Base-by-base conservation (phyloP, 2,329 filamentous ascomycete genomes). In the Clarireedia sp. region DNA sequence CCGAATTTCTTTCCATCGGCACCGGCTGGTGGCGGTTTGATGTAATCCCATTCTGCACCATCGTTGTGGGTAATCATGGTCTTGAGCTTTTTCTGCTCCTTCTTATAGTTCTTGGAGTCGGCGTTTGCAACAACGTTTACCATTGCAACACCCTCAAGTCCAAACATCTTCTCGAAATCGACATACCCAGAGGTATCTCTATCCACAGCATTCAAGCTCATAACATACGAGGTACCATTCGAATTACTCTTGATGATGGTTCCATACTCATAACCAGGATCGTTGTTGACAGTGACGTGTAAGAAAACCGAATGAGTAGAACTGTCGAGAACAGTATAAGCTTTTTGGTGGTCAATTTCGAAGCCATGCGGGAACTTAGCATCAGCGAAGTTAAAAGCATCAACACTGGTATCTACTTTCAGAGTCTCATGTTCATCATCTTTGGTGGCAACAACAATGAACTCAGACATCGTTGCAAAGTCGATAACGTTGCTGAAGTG, bases 171-270 rank as follows among this genome's bases (percentile, higher is more conserved):
- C 70, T 99, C 94, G 70, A 95, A 99, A 68, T 99, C 94, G 45
- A 96, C 92, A 66, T 85, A 96, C 44, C 85, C 90, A 2, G 69
- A 64, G 12, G 78, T 74, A 67, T 96, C 84, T 63, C 89, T 82
- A 71, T 97, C 96, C 67, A 97, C 90, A 19, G 82, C 82, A 48
- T 81, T 76, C 23, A 94, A 77, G 70, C 89, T 95, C 61, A 95
- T 75, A 12, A 96, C 89, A 66, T 96, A 99, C 1, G 88, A 94
- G 0, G 94, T 99, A 53, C 94, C 94, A 68, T 99, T 97, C 65
- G 90, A 96, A 74, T 99, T 99, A 68, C 90, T 96, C 80, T 97
- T 99, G 72, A 99, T 83, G 63, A 99, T 89, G 23, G 87, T 86
- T 38, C 94, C 94, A 64, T 88, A 90, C 57, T 87, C 81, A 50